A percentile compares a stretch with the other conserved stretches of the same genome.
phyloP scores from a whole-genome alignment of 108 stramenopile genomes.

The Stephanodiscus minutulus region DNA sequence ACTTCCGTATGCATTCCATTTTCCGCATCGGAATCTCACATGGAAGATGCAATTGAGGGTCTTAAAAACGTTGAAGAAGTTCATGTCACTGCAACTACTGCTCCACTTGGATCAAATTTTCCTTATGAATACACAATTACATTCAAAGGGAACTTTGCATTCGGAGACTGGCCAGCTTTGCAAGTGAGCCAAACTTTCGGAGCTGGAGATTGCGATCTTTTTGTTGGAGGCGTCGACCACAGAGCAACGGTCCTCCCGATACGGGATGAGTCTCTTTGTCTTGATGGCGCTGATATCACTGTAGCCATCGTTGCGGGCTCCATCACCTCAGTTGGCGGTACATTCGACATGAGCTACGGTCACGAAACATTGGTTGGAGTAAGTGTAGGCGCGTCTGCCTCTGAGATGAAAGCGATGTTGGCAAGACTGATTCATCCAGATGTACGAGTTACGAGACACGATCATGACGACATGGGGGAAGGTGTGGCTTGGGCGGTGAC shows the following conservation, averaged over 20 bases:
- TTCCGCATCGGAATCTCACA: slow-evolving; percentile 35
- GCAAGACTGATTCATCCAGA: slow-evolving; percentile 18
- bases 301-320: slow-evolving; percentile 46
- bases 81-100: slow-evolving; percentile 8
- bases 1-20: slow-evolving; percentile 31
- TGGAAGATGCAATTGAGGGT: slow-evolving; percentile 29
- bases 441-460: slow-evolving; percentile 28
- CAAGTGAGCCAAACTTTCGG: slow-evolving; percentile 31
- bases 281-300: slow-evolving; percentile 14
- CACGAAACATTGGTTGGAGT: slow-evolving; percentile 12
- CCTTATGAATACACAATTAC: slow-evolving; percentile 22
- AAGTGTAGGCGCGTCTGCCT: slow-evolving; percentile 22
- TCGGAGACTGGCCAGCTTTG: slow-evolving; percentile 48
- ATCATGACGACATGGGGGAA: slow-evolving; percentile 20
- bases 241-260: slow-evolving; percentile 27
- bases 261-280: slow-evolving; percentile 44
- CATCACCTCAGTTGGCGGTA: slow-evolving; percentile 25
- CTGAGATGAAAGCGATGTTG: slow-evolving; percentile 34
- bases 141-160: slow-evolving; percentile 36
- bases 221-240: slow-evolving; percentile 33
- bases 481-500: slow-evolving; percentile 45
- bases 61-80: slow-evolving; percentile 26
- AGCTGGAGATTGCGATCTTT: slow-evolving; percentile 30
- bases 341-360: slow-evolving; percentile 26
- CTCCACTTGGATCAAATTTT: slow-evolving; percentile 11